Evolutionary conservation across 129 eudicot genomes (phyloP), one percentile per base, ranked within the genome.

Genomic region (Pulicaria dysenterica): DNA sequence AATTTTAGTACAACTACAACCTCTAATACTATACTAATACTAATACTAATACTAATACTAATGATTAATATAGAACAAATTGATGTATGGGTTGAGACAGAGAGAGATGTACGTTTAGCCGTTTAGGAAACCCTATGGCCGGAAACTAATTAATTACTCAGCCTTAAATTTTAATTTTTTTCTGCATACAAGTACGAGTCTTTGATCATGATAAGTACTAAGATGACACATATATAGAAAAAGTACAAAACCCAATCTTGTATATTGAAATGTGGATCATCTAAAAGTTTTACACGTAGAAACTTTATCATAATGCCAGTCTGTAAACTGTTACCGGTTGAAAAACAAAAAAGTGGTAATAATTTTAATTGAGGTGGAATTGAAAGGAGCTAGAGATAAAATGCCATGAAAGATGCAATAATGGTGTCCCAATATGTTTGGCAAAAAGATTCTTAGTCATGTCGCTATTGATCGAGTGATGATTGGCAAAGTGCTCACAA

Each of bases 361-460:
- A n/a, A n/a, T n/a, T n/a, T n/a, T 24, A 24, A 24, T 24, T 24
- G 2, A 24, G 31, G 31, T 46, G 41, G 50, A 16, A n/a, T n/a
- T 42, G 82, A 60, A 74, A 70, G 65, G 58, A 67, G 39, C 78
- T 73, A 61, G 72, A 46, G 79, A 77, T 69, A 56, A 69, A 74
- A 66, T 37, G 79, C 59, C 79, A 72, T 55, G 31, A 54, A 81
- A 80, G 73, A 38, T 14, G 72, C 79, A 76, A 83, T 83, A 80
- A 80, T 83, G 60, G 74, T 75, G 82, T 80, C 85, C 77, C 80
- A 7, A 61, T 47, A 59, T 79, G 84, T 79, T 83, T 67, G 80
- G 77, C 58, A 40, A 68, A 40, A 68, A 65, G 78, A 69, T 73
- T 56, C 48, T 64, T 68, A 73, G 86, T 74, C 83, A 65, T 73